Evolutionary conservation across 768 basidiomycete species (phyloP), one percentile per base, ranked within the genome.

Genomic region (Rhodosporidiobolus sp.): DNA sequence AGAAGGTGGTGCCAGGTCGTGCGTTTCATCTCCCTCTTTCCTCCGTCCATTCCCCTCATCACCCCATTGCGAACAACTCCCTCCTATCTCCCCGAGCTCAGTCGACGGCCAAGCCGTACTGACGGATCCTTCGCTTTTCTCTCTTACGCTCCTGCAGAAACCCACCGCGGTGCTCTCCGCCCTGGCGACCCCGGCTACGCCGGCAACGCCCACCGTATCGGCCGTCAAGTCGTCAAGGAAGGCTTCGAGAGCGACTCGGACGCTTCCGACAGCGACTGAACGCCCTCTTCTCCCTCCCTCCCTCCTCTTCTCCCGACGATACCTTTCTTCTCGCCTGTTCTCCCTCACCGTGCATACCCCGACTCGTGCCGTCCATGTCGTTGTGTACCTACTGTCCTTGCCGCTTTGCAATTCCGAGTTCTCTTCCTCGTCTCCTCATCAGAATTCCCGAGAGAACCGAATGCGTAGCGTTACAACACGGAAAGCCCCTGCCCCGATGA

Each of bases 351-450:
- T n/a, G n/a, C n/a, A n/a, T n/a, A n/a, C n/a, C n/a, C n/a, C n/a
- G n/a, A n/a, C n/a, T n/a, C n/a, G n/a, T n/a, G n/a, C n/a, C n/a
- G 10, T 59, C 43, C 58, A 26, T 65, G 63, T 65, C 63, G 63
- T 65, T 65, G 63, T 65, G 43, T 38, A 20, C 38, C 46, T 57
- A 45, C 30, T 12, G 20, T 32, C 10, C 22, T 48, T 24, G 1
- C 38, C 11, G 1, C 6, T 46, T 59, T 11, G 19, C 38, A 24
- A 46, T 16, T 54, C 28, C 11, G n/a, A 17, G 9, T 32, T 20
- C 7, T 7, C 28, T 9, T n/a, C 26, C n/a, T 6, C 16, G 5
- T 28, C 22, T 10, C n/a, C 10, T 20, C 11, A n/a, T 60, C 38
- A 45, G 43, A 28, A 50, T 9, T 43, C 38, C 38, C 38, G 38